Percentiles rank a stretch among this genome's conserved stretches.
These are phyloP conservation scores for Hymenoscyphus fructigenus DNA, from an alignment of 2,329 filamentous ascomycete species.

Conservation along the genomic window DNA sequence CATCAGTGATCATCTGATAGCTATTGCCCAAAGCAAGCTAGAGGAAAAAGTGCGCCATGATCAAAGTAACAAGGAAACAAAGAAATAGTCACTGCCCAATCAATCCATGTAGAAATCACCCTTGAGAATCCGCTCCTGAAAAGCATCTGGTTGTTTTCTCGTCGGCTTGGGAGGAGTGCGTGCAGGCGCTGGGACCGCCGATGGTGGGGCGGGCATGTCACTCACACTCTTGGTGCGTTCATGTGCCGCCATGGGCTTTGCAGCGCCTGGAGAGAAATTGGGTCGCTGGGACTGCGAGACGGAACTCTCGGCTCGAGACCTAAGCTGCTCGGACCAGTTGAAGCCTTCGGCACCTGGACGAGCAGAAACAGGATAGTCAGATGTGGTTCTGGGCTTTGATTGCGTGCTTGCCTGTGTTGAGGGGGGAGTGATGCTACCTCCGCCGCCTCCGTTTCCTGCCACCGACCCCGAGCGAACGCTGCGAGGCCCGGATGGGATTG, in stretches of 20 bases:
- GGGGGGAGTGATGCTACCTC: slow-evolving; percentile 30
- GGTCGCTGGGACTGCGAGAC: slow-evolving; percentile 45
- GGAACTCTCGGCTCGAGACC: slow-evolving; percentile 83
- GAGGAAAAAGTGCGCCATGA: slow-evolving; percentile 4
- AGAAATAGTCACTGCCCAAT: slow-evolving; percentile 5
- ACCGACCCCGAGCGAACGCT: slow-evolving; percentile 22
- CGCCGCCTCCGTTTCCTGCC: slow-evolving; percentile 24
- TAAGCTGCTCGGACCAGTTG: slow-evolving; percentile 96
- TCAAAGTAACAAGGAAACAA: slow-evolving; percentile 11
- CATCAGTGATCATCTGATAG: slow-evolving; percentile 13
- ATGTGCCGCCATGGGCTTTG: slow-evolving; percentile 45
- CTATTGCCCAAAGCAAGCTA: neutral
- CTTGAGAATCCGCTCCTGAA: slow-evolving; percentile 95
- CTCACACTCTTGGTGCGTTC: slow-evolving; percentile 70
- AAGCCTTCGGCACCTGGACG: slow-evolving; percentile 78
- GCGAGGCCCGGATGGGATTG: slow-evolving; percentile 31
- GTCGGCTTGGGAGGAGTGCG: slow-evolving; percentile 39
- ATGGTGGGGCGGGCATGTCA: slow-evolving; percentile 58
- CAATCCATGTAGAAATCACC: slow-evolving; percentile 98
- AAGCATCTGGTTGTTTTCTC: slow-evolving; percentile 77
- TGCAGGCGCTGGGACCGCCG: slow-evolving; percentile 38
- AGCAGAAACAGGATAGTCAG: slow-evolving; percentile 58
- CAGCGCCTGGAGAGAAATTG: slow-evolving; percentile 34
- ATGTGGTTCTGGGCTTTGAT: slow-evolving; percentile 58
- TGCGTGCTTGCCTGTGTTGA: slow-evolving; percentile 55